Conservation (phyloP, 148 eudicot species). For the Chenopodium suecicum region DNA sequence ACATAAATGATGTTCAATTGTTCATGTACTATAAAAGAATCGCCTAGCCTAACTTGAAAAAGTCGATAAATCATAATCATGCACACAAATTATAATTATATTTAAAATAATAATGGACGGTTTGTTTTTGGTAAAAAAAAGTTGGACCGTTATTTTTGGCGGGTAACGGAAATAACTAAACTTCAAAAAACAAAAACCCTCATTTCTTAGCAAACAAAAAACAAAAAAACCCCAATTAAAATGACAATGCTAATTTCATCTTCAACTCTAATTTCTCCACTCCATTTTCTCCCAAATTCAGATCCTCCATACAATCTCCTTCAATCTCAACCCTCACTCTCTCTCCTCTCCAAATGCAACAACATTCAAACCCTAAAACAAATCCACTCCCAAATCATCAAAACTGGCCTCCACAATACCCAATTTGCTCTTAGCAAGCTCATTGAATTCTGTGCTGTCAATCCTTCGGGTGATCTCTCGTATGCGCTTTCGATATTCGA, state of each 20-base stretch:
- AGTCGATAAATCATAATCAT: too few species aligned
- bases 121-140: too few species aligned
- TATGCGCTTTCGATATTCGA: constrained; percentile 43
- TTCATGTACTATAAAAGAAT: too few species aligned
- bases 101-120: too few species aligned
- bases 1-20: too few species aligned
- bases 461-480: constrained; percentile 33
- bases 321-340: constrained; percentile 46
- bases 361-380: constrained; percentile 52
- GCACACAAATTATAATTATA: too few species aligned
- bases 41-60: too few species aligned
- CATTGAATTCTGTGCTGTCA: constrained; percentile 43
- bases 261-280: constrained; percentile 27
- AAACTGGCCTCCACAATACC: constrained; percentile 54
- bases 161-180: constrained; percentile 18
- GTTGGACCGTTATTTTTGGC: constrained; percentile 32
- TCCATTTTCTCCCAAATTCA: constrained; percentile 40
- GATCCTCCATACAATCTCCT: constrained; percentile 51
- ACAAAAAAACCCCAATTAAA: neutral
- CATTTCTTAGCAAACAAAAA: too few species aligned
- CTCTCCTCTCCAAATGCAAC: constrained; percentile 53
- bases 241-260: constrained; percentile 27
- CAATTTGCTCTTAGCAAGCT: constrained; percentile 44
- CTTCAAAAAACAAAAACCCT: neutral
- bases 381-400: constrained; percentile 62